Conservation (phyloP, 768 basidiomycete species). For the Phylloporus sp. region DNA sequence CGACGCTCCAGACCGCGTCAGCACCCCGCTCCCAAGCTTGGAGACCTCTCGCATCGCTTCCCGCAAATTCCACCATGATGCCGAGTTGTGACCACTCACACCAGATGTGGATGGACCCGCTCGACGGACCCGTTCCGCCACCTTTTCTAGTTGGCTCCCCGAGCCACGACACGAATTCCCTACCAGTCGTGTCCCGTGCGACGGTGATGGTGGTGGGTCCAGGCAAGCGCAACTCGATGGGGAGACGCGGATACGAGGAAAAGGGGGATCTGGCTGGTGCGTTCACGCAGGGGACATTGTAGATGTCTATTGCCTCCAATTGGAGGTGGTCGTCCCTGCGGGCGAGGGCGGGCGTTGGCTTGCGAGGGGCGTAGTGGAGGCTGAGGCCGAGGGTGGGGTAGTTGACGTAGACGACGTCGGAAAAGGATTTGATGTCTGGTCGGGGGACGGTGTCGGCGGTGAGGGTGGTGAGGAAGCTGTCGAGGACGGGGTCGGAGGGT, state of each 20-base stretch:
- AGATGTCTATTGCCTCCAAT: slow-evolving; percentile 77
- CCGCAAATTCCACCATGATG: slow-evolving; percentile 83
- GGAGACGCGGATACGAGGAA: slow-evolving; percentile 51
- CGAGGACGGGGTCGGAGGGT: slow-evolving; percentile 44
- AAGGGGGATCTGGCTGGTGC: slow-evolving; percentile 44
- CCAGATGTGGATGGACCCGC: slow-evolving; percentile 87
- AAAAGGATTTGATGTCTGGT: slow-evolving; percentile 72
- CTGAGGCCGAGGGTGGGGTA: slow-evolving; percentile 78
- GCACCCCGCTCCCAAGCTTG: slow-evolving; percentile 87
- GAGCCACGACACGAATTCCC: slow-evolving; percentile 66
- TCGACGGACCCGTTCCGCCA: slow-evolving; percentile 79
- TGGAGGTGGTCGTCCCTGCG: slow-evolving; percentile 44
- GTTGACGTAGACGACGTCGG: slow-evolving; percentile 85
- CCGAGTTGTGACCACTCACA: slow-evolving; percentile 85
- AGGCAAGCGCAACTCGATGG: slow-evolving; percentile 43
- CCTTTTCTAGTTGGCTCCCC: slow-evolving; percentile 92
- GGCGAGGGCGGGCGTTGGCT: slow-evolving; percentile 42
- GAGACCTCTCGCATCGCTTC: slow-evolving; percentile 68
- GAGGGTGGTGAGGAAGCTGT: slow-evolving; percentile 39
- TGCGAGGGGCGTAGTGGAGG: slow-evolving; percentile 66
- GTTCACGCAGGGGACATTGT: slow-evolving; percentile 50
- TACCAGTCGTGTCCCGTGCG: slow-evolving; percentile 54
- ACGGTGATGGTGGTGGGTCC: slow-evolving; percentile 43
- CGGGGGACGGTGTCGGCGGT: slow-evolving; percentile 17
- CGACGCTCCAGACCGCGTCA: slow-evolving; percentile 71